These are phyloP conservation scores for Arthrobotrys entomopaga DNA, from an alignment of 2,329 filamentous ascomycete genomes.

Conservation along the genomic window DNA sequence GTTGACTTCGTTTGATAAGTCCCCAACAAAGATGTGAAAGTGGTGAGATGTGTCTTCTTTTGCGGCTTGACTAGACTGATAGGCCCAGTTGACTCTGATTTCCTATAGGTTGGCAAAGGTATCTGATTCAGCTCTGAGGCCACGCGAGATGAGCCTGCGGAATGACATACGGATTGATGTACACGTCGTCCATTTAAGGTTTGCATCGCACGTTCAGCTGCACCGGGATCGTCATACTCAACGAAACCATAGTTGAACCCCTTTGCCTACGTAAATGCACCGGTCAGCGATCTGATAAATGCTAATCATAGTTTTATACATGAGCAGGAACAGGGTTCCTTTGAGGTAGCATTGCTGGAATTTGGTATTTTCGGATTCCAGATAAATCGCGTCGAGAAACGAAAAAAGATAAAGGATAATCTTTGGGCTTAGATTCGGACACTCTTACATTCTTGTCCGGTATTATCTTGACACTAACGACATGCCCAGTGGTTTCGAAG, in stretches of 20 bases:
- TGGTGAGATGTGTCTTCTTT: constrained; percentile 99
- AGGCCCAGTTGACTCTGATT: constrained; percentile 99
- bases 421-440: background rate
- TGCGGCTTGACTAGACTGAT: constrained; percentile 91
- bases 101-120: constrained; percentile 70
- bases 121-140: constrained; percentile 38
- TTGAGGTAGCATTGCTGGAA: no score
- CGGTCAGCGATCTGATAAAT: constrained; percentile 15
- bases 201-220: constrained; percentile 95
- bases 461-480: constrained; percentile 99
- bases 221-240: constrained; percentile 96
- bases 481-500: constrained; percentile 97
- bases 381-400: background rate
- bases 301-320: no score
- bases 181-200: constrained; percentile 95
- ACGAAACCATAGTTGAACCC: constrained; percentile 99
- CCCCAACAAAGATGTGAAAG: constrained; percentile 98
- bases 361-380: background rate
- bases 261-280: constrained; percentile 73
- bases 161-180: constrained; percentile 82
- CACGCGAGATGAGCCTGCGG: constrained; percentile 13
- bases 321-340: no score
- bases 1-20: constrained; percentile 98
- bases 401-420: background rate
- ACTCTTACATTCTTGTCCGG: constrained; percentile 94